A percentile compares a stretch with the other conserved stretches of the same genome.
Conservation (phyloP, 305 asterid species). For the Petunia hybrid region DNA sequence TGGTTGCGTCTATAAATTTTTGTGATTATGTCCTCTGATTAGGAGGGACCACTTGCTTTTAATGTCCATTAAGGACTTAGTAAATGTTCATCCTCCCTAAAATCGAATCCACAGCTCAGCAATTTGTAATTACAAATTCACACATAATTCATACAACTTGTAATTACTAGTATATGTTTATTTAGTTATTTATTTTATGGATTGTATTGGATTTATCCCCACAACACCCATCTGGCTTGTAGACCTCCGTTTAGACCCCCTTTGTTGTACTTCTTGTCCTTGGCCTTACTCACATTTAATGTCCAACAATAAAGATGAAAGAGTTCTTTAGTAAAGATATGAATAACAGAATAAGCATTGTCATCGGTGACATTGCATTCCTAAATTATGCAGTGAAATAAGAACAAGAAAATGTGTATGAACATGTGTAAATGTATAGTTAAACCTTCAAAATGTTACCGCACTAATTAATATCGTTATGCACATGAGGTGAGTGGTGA, state of each 20-base stretch:
- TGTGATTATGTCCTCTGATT: slow-evolving; percentile 49
- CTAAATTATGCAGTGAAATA: neutral
- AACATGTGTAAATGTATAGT: neutral
- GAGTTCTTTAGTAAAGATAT: neutral
- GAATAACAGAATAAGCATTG: neutral
- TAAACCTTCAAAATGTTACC: neutral
- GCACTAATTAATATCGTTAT: no score
- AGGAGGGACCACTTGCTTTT: slow-evolving; percentile 42
- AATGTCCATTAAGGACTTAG: slow-evolving; percentile 37
- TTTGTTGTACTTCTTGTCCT: slow-evolving; percentile 26
- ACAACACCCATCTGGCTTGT: slow-evolving; percentile 29
- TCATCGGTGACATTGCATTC: neutral
- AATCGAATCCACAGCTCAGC: slow-evolving; percentile 43
- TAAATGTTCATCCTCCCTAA: slow-evolving; percentile 38
- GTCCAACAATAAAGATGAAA: neutral
- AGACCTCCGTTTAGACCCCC: slow-evolving; percentile 29
- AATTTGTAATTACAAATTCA: slow-evolving; percentile 25
- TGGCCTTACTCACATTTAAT: slow-evolving; percentile 26
- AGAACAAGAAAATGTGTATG: neutral
- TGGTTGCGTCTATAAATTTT: slow-evolving; percentile 45
- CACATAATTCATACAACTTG: slow-evolving; percentile 15
- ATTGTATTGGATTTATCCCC: slow-evolving; percentile 28
- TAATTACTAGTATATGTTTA: slow-evolving; percentile 4
- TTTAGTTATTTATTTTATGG: slow-evolving; percentile 25
- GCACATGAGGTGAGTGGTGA: neutral